Evolutionary conservation across 768 basidiomycete species (phyloP), one percentile per base, ranked within the genome.

Genomic region (Amanita exitialis): DNA sequence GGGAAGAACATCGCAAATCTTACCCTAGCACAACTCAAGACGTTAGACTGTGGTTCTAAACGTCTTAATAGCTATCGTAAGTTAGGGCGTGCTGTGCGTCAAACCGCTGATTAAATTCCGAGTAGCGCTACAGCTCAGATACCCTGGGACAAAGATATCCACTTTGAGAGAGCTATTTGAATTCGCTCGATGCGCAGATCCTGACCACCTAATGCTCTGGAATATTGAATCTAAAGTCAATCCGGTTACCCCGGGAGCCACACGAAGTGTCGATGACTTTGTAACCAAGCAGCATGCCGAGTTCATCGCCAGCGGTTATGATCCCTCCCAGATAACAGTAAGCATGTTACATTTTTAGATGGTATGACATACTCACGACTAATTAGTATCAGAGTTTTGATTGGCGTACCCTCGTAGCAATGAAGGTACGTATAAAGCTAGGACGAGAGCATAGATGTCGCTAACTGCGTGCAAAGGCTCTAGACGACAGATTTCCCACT

Each of bases 191-290:
- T 91, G 88, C 55, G 83, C 76, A 6, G 88, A 89, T 60, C 75
- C 80, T 0, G 64, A 75, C 35, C 79, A 80, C 49, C 66, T 69
- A 46, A 72, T 89, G 32, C 64, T 69, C 34, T 87, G 81, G 76
- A 90, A 90, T 61, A 83, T 91, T 55, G 89, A 90, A 67, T 85
- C 83, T 13, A 88, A 87, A 62, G 75, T 86, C 51, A 74, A 86
- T 54, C 67, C 85, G 3, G 69, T 63, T n/a, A 57, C 68, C 46
- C 71, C 76, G 4, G 71, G 76, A 54, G 67, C 69, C 35, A 85
- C 85, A 15, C 67, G 64, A 13, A 61, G 68, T 15, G 79, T 80
- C 15, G 66, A 77, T 15, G 77, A 78, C 47, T 87, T 87, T 58
- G 84, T 86, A 7, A 64, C 62, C 46, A 74, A 70, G 30, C 85